Evolutionary conservation across 345 rosid species (phyloP).

Genomic region (Pelargonium nanum): DNA sequence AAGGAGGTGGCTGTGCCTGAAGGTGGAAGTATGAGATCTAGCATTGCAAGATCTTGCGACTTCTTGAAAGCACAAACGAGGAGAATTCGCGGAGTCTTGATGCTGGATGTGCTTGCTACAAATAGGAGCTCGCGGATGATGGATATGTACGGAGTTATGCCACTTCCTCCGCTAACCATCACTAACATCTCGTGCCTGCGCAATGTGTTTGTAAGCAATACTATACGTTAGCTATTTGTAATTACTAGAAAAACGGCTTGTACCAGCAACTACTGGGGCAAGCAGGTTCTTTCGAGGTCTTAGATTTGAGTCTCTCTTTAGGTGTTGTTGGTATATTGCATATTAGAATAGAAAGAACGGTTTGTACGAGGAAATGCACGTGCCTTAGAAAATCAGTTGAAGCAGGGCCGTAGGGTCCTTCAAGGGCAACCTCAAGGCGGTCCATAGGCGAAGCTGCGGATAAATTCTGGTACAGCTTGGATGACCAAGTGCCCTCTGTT

Average conservation of each 20-base stretch:
- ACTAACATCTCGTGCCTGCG: conserved; percentile 28
- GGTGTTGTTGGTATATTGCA: not conserved
- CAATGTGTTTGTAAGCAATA: not conserved
- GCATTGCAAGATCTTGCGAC: not conserved
- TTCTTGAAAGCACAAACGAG: conserved; percentile 1
- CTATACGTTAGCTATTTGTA: not conserved
- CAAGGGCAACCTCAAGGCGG: conserved; percentile 49
- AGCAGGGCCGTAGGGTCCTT: conserved; percentile 70
- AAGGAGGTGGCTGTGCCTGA: not conserved
- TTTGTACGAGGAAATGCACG: too few species aligned
- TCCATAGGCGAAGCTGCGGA: conserved; percentile 30
- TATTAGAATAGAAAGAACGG: not conserved
- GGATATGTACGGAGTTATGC: conserved; percentile 32
- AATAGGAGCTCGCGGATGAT: conserved; percentile 23
- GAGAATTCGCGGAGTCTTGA: not conserved
- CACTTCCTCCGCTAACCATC: conserved; percentile 47
- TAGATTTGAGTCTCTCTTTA: too few species aligned
- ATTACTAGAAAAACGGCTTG: too few species aligned
- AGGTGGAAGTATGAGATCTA: conserved; percentile 4
- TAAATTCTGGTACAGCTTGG: conserved; percentile 26
- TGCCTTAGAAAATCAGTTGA: conserved; percentile 39
- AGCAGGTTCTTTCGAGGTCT: too few species aligned
- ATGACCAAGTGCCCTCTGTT: conserved; percentile 37
- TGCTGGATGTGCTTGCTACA: not conserved
- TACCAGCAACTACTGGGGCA: too few species aligned